These are phyloP conservation scores for Yamadazyma scolyti DNA, from an alignment of 805 yeast species.

Conservation along the genomic window DNA sequence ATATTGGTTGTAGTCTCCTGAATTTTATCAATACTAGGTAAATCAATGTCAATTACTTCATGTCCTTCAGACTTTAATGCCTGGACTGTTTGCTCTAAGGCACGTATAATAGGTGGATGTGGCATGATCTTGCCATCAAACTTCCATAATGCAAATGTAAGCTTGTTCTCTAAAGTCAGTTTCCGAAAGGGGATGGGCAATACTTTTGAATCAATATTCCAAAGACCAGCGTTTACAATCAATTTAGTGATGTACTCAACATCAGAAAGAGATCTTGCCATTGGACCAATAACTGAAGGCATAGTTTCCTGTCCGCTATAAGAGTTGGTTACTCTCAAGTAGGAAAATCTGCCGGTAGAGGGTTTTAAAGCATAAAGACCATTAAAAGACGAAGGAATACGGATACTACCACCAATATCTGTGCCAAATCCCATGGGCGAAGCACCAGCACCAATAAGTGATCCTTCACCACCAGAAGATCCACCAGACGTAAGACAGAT, in stretches of 20 bases:
- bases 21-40: constrained; percentile 35
- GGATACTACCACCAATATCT: constrained; percentile 24
- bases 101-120: constrained; percentile 14
- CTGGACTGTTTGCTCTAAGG: constrained; percentile 21
- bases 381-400: constrained; percentile 18
- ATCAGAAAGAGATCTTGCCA: constrained; percentile 24
- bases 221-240: constrained; percentile 47
- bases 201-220: constrained; percentile 45
- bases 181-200: constrained; percentile 29
- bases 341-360: constrained; percentile 17
- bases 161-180: constrained; percentile 12
- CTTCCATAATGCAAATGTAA: constrained; percentile 6
- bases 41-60: constrained; percentile 45
- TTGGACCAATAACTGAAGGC: constrained; percentile 35
- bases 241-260: constrained; percentile 47
- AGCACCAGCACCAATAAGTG: constrained; percentile 17
- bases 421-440: constrained; percentile 20
- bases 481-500: constrained; percentile 19
- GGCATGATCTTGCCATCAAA: constrained; percentile 10
- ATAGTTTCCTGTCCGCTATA: constrained; percentile 20
- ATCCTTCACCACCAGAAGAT: constrained; percentile 24
- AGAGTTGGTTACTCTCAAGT: constrained; percentile 12
- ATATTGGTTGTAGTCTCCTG: constrained; percentile 20
- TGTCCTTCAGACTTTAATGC: constrained; percentile 37
- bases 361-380: constrained; percentile 21